Conservation (phyloP, 805 yeast genomes). For the Ogataea glucozyma region DNA sequence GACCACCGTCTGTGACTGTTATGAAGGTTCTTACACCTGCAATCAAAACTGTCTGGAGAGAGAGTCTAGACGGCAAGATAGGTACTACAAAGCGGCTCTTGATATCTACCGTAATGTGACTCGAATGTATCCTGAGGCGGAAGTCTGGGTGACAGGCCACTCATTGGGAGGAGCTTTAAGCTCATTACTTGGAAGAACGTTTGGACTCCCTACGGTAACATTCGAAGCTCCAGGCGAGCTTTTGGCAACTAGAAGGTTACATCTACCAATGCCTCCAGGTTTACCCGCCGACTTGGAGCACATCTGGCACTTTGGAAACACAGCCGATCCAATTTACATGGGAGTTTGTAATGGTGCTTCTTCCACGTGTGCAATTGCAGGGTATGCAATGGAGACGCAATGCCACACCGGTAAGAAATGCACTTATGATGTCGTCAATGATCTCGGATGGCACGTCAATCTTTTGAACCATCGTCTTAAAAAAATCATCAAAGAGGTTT, state of each 20-base stretch:
- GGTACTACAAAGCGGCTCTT: conserved; percentile 78
- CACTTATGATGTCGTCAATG: conserved; percentile 84
- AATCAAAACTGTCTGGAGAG: conserved; percentile 82
- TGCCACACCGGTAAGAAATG: conserved; percentile 92
- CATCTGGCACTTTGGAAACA: conserved; percentile 94
- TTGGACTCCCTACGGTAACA: conserved; percentile 85
- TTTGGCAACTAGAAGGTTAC: conserved; percentile 79
- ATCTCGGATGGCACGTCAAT: conserved; percentile 88
- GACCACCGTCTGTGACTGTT: conserved; percentile 96
- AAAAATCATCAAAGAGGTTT: conserved; percentile 81
- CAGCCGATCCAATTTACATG: conserved; percentile 95
- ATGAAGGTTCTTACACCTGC: conserved; percentile 79
- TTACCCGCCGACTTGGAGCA: conserved; percentile 74
- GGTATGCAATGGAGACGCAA: conserved; percentile 95
- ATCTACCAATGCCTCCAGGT: conserved; percentile 93
- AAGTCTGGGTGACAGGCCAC: conserved; percentile 93
- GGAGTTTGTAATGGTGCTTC: conserved; percentile 96
- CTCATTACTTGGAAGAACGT: conserved; percentile 80
- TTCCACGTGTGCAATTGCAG: conserved; percentile 84
- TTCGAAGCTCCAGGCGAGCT: conserved; percentile 93
- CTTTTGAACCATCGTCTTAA: conserved; percentile 87
- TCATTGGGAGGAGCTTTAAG: conserved; percentile 91
- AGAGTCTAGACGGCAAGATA: conserved; percentile 70
- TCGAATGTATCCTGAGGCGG: conserved; percentile 61
- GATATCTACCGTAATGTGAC: conserved; percentile 77